Percentiles rank a stretch among this genome's conserved stretches.
phyloP scores from a whole-genome alignment of 2,329 filamentous ascomycete genomes.

The Gaeumannomyces sp. region DNA sequence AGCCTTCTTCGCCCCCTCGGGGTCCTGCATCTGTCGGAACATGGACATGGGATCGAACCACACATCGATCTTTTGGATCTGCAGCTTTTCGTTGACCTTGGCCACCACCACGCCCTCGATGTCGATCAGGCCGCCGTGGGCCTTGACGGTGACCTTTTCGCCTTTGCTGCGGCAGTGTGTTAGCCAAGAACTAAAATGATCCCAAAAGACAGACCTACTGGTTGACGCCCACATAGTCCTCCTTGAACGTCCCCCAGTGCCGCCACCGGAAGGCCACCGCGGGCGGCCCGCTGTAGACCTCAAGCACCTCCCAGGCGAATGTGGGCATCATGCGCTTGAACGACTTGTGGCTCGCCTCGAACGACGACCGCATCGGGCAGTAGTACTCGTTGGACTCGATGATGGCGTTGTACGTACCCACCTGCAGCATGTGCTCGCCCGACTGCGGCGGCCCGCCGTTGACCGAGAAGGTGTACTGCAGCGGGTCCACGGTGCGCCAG shows the following conservation, averaged over 20 bases:
- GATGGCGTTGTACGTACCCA: conserved; percentile 65
- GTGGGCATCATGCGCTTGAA: conserved; percentile 70
- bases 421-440: conserved; percentile 58
- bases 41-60: conserved; percentile 63
- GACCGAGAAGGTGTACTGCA: conserved; percentile 56
- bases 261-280: conserved; percentile 59
- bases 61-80: conserved; percentile 52
- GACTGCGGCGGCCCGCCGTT: conserved; percentile 52
- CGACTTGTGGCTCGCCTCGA: conserved; percentile 59
- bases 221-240: conserved; percentile 52
- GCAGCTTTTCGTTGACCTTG: conserved; percentile 52
- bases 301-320: conserved; percentile 65
- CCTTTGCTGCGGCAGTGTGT: conserved; percentile 41
- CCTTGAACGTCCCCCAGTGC: conserved; percentile 62
- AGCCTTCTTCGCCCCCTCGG: background rate
- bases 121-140: conserved; percentile 54
- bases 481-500: conserved; percentile 59
- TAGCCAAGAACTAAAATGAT: no score
- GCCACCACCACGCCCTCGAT: conserved; percentile 59
- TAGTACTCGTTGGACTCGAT: conserved; percentile 59
- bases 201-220: background rate
- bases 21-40: conserved; percentile 53
- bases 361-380: conserved; percentile 54
- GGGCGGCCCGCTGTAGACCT: conserved; percentile 61
- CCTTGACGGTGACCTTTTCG: conserved; percentile 56